A percentile compares a stretch with the other conserved stretches of the same genome.
phyloP scores from a whole-genome alignment of 768 basidiomycete genomes.

The Russula olivacea region DNA sequence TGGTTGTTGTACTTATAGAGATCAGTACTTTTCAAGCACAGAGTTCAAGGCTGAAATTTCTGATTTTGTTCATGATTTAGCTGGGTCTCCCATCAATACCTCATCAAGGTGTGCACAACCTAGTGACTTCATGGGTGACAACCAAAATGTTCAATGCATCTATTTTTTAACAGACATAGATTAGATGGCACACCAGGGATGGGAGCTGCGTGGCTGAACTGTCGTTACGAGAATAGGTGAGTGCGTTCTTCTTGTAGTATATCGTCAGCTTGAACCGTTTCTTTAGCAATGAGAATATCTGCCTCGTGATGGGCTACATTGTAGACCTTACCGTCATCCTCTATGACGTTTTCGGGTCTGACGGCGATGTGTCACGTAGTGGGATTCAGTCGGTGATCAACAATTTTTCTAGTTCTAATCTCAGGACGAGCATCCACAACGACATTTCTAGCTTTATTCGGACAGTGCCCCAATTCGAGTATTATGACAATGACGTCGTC shows the following conservation, averaged over 20 bases:
- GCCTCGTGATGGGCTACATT: slow-evolving; percentile 8
- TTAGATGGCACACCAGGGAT: not conserved
- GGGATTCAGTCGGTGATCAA: not conserved
- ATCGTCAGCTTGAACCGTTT: not conserved
- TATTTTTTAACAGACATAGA: not conserved
- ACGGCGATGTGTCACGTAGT: not conserved
- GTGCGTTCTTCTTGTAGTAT: not conserved
- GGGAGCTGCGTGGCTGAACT: not conserved
- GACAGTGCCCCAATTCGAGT: not conserved
- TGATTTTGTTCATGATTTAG: not conserved
- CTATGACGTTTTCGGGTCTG: not conserved
- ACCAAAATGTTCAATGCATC: not conserved
- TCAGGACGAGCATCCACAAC: not conserved
- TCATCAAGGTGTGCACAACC: not conserved
- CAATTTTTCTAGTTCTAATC: not conserved
- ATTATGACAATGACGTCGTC: not conserved
- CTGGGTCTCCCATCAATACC: too few relatives aligned
- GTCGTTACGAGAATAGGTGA: not conserved
- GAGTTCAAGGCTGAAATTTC: not conserved
- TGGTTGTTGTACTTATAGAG: not conserved
- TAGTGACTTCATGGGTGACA: too few relatives aligned
- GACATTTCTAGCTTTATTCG: not conserved
- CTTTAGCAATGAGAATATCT: slow-evolving; percentile 1
- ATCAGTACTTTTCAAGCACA: slow-evolving; percentile 7
- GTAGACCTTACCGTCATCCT: slow-evolving; percentile 7